A percentile compares a stretch with the other conserved stretches of the same genome.
Evolutionary conservation across 2,329 filamentous ascomycete genomes (phyloP).

Genomic region (Fusarium coffeatum): DNA sequence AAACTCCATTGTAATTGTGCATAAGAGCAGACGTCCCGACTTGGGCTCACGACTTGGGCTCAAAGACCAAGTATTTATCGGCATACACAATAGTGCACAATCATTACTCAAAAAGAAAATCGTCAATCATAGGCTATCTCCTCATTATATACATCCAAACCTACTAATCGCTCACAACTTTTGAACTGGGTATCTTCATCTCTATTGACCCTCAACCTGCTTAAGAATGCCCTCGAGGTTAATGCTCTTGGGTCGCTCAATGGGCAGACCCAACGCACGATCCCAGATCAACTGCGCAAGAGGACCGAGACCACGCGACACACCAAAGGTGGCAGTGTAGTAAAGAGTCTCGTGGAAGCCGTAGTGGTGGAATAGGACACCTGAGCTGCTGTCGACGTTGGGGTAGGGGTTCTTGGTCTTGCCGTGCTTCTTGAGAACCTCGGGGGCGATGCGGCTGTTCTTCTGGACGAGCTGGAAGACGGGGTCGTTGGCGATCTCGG

Average conservation of each 20-base stretch:
- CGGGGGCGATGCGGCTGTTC: conserved; percentile 91
- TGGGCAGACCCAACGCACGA: conserved; percentile 89
- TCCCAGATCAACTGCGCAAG: conserved; percentile 97
- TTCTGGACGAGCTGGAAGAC: conserved; percentile 94
- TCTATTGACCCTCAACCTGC: conserved; percentile 63
- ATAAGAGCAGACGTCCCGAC: neutral
- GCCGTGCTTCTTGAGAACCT: conserved; percentile 91
- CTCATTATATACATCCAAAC: conserved; percentile 41
- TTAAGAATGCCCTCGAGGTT: conserved; percentile 88
- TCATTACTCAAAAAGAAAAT: conserved; percentile 9
- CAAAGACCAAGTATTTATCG: neutral
- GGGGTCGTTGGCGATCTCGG: conserved; percentile 86
- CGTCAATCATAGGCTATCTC: conserved; percentile 35
- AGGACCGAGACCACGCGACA: conserved; percentile 81
- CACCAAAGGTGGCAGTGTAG: conserved; percentile 82
- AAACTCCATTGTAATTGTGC: accelerated
- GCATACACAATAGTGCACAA: neutral
- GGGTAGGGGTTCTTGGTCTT: conserved; percentile 99
- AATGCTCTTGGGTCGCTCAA: conserved; percentile 98
- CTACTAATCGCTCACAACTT: conserved; percentile 25
- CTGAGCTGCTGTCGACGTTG: conserved; percentile 93
- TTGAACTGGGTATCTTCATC: conserved; percentile 31
- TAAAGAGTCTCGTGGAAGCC: conserved; percentile 97
- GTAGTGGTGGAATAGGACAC: conserved; percentile 97
- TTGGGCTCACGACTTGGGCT: no score